These are phyloP conservation scores for Biscogniauxia marginata DNA, from an alignment of 2,329 filamentous ascomycete species.

Conservation along the genomic window DNA sequence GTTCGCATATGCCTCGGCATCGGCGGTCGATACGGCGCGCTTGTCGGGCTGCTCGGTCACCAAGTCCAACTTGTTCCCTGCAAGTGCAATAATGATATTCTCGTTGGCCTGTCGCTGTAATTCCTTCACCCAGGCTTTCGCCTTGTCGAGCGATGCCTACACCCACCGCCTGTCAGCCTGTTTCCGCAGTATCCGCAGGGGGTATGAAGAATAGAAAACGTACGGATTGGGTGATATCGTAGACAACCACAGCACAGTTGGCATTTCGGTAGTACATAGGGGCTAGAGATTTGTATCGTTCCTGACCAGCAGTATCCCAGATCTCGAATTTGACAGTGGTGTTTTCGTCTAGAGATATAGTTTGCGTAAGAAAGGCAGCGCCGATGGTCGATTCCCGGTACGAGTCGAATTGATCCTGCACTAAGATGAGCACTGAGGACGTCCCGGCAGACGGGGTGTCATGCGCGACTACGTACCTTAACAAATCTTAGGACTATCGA, in stretches of 20 bases:
- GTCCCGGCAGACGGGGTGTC: constrained; percentile 21
- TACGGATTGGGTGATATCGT: constrained; percentile 99
- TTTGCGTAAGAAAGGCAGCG: constrained; percentile 97
- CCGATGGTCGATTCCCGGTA: constrained; percentile 98
- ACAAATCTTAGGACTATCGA: constrained; percentile 97
- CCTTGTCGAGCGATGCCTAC: constrained; percentile 95
- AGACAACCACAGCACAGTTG: constrained; percentile 98
- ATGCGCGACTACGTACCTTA: constrained; percentile 60
- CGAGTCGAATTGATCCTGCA: constrained; percentile 93
- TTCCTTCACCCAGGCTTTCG: constrained; percentile 99
- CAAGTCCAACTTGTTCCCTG: constrained; percentile 96
- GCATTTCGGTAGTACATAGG: constrained; percentile 99
- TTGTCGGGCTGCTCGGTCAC: constrained; percentile 94
- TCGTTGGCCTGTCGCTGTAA: constrained; percentile 98
- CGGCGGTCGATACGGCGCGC: constrained; percentile 82
- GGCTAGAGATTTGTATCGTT: constrained; percentile 97
- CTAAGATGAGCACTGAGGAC: constrained; percentile 5
- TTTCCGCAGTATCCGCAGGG: neutral
- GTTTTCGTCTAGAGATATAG: constrained; percentile 94
- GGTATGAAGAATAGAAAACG: constrained; percentile 35
- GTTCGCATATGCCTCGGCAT: constrained; percentile 91
- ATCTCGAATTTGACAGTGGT: constrained; percentile 99
- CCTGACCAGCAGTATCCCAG: constrained; percentile 98
- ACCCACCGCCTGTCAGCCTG: constrained; percentile 23
- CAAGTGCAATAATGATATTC: constrained; percentile 98